Evolutionary conservation across 257 asterid species (phyloP), one percentile per base, ranked within the genome.

Genomic region (Handroanthus guayacan): DNA sequence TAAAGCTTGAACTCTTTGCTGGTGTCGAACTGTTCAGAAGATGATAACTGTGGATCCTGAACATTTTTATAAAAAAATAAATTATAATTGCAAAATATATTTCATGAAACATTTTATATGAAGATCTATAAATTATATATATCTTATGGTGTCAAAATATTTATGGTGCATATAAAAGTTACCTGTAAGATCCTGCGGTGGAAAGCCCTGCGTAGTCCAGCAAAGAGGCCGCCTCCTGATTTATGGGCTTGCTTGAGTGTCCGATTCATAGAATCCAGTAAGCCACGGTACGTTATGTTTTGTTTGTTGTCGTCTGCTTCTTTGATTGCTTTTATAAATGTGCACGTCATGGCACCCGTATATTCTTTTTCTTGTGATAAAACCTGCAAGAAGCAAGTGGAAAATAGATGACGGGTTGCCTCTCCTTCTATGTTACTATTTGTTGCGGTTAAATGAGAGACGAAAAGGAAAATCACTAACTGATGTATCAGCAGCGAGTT

Each of bases 401-500:
- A 69, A 34, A 69, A 55, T 2, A 8, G 9, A 9, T 10, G 8
- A 41, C 48, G 54, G 5, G 5, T 54, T 14, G 16, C 62, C 62
- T 58, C 57, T 25, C 58, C 36, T 58, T 71, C 70, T 73, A 48
- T 47, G 10, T 47, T 9, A 39, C 20, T 61, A 37, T 48, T 55
- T 57, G 38, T 57, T 70, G 20, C 36, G 71, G 34, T 44, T 61
- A 17, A 61, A 38, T 17, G 65, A 76, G 50, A 13, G 38, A 48
- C 2, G 9, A 62, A 66, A 57, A 20, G 57, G 43, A 39, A 37
- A n/a, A 37, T n/a, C 17, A 76, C 76, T 84, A 68, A 90, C 97
- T 43, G 95, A 77, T 66, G 97, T 87, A 72, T 90, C 95, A 72
- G 97, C 88, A 55, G 97, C 96, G 38, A 76, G 81, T 84, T 90